These are phyloP conservation scores for Musa balbisiana DNA, from an alignment of 202 grass and related monocot genomes.

Conservation along the genomic window DNA sequence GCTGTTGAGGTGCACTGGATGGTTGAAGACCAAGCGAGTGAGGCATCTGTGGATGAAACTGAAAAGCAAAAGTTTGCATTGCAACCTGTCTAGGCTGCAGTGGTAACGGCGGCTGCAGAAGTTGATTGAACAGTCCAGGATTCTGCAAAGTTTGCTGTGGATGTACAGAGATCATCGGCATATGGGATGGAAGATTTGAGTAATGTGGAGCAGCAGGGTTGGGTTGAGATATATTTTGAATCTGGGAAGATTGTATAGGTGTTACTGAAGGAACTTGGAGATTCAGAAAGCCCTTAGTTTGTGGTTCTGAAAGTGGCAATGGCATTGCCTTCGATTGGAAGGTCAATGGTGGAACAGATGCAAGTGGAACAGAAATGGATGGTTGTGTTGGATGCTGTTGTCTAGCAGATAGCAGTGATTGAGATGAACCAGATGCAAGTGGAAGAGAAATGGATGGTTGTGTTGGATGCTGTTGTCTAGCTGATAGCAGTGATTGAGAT, in stretches of 20 bases:
- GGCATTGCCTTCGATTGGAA: slow-evolving; percentile 35
- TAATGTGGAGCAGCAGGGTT: slow-evolving; percentile 45
- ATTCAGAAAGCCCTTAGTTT: slow-evolving; percentile 38
- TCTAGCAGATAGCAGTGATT: slow-evolving; percentile 24
- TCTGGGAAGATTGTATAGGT: slow-evolving; percentile 43
- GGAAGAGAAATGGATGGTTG: slow-evolving; percentile 38
- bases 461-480: slow-evolving; percentile 34
- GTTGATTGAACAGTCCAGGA: slow-evolving; percentile 73
- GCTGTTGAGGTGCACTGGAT: slow-evolving; percentile 44
- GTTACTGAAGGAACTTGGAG: slow-evolving; percentile 35
- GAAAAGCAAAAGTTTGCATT: slow-evolving; percentile 55
- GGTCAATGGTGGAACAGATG: slow-evolving; percentile 24
- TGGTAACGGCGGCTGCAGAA: slow-evolving; percentile 56
- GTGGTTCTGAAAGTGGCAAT: slow-evolving; percentile 30
- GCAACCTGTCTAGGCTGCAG: slow-evolving; percentile 60
- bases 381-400: slow-evolving; percentile 38
- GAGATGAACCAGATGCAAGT: slow-evolving; percentile 22
- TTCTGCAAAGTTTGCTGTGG: slow-evolving; percentile 55
- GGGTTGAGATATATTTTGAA: slow-evolving; percentile 45
- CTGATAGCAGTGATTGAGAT: slow-evolving; percentile 34
- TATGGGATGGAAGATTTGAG: slow-evolving; percentile 46
- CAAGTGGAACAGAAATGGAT: slow-evolving; percentile 32
- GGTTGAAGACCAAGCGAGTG: slow-evolving; percentile 30
- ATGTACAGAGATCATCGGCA: slow-evolving; percentile 45
- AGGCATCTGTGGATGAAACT: slow-evolving; percentile 40